Percentiles rank a stretch among this genome's conserved stretches.
These are phyloP conservation scores for Astragalus membranaceus DNA, from an alignment of 306 rosid species.

Conservation along the genomic window DNA sequence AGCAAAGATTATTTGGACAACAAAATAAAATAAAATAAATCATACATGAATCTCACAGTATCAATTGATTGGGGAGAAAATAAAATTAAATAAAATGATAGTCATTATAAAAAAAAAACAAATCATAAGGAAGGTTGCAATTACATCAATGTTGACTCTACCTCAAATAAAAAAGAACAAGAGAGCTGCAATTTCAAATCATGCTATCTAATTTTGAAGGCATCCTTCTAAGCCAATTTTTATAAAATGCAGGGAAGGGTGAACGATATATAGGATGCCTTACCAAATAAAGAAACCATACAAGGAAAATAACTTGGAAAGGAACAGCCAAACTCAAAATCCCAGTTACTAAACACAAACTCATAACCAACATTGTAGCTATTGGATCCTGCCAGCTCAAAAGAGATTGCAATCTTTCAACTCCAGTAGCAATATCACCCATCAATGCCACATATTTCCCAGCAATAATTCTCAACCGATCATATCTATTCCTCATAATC, in stretches of 20 bases:
- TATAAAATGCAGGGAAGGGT: slow-evolving; percentile 17
- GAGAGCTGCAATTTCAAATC: slow-evolving; percentile 1
- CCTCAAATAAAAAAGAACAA: not conserved
- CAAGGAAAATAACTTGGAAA: not conserved
- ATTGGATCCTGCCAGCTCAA: slow-evolving; percentile 39
- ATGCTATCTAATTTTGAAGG: slow-evolving; percentile 43
- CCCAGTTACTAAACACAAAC: slow-evolving; percentile 21
- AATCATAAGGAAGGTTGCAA: not conserved
- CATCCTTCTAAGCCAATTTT: slow-evolving; percentile 38
- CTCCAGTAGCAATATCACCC: slow-evolving; percentile 19
- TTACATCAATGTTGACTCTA: not conserved
- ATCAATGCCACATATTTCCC: slow-evolving; percentile 24
- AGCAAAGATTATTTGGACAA: not conserved
- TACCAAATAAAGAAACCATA: slow-evolving; percentile 14
- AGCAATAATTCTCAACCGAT: slow-evolving; percentile 19
- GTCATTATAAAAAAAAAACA: not conserved
- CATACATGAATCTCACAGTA: not conserved
- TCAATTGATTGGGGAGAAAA: not conserved
- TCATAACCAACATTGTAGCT: slow-evolving; percentile 27
- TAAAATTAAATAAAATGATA: not conserved
- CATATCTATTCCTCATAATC: slow-evolving; percentile 25
- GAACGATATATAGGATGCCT: slow-evolving; percentile 24
- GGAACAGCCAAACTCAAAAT: slow-evolving; percentile 18
- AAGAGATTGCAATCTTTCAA: slow-evolving; percentile 27
- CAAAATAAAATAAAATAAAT: not conserved